Evolutionary conservation across 306 rosid genomes (phyloP).

Genomic region (Fragaria ananassa): DNA sequence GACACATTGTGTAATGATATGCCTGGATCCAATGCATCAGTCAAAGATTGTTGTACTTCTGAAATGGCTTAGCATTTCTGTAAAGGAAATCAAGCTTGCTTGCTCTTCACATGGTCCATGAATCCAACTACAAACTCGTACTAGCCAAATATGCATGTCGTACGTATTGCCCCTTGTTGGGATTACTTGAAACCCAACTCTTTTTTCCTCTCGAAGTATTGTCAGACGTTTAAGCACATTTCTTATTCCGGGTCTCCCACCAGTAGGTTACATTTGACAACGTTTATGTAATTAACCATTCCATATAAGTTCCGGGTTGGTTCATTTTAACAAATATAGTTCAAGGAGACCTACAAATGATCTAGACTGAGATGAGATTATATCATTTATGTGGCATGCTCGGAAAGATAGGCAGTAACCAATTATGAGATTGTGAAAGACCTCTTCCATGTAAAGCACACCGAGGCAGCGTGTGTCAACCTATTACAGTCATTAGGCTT

Average conservation of each 20-base stretch:
- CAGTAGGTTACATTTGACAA: not conserved
- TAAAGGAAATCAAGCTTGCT: not conserved
- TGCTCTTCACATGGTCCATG: not conserved
- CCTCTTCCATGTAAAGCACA: not conserved
- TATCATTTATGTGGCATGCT: not conserved
- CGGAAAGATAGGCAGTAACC: not conserved
- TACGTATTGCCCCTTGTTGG: slow-evolving; percentile 42
- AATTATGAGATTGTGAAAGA: not conserved
- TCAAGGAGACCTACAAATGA: not conserved
- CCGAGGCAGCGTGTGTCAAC: not conserved
- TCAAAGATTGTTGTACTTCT: not conserved
- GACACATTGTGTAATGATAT: not conserved
- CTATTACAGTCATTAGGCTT: not conserved
- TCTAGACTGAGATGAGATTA: not conserved
- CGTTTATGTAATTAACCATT: too few relatives aligned
- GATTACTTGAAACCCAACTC: slow-evolving; percentile 54
- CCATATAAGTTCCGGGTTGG: not conserved
- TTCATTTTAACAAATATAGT: not conserved
- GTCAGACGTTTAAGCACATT: not conserved
- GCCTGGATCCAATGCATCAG: not conserved
- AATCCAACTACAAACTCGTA: slow-evolving; percentile 24
- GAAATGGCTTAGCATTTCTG: not conserved
- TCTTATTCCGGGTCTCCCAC: slow-evolving; percentile 34
- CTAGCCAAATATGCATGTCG: slow-evolving; percentile 53
- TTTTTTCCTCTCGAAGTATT: slow-evolving; percentile 50